These are phyloP conservation scores for Fusarium sublunatum DNA, from an alignment of 2,329 filamentous ascomycete genomes.

Conservation along the genomic window DNA sequence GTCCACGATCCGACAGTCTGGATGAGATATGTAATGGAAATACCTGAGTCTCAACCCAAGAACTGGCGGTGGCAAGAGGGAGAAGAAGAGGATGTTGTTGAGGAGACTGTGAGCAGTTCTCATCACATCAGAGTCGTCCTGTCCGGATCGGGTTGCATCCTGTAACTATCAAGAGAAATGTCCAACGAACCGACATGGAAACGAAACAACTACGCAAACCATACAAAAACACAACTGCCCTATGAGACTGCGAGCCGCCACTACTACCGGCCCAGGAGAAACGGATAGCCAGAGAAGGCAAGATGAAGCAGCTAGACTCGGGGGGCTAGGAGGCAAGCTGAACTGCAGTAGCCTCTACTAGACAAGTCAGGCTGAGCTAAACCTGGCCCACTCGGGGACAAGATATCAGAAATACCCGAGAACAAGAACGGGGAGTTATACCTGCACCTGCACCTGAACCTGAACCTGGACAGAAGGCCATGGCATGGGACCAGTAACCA, in stretches of 20 bases:
- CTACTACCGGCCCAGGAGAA: constrained; percentile 6
- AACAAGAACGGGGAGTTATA: constrained; percentile 11
- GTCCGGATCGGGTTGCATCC: background rate
- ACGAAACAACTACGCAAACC: background rate
- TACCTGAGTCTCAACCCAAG: constrained; percentile 17
- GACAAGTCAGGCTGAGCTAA: constrained; percentile 31
- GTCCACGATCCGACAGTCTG: constrained; percentile 37
- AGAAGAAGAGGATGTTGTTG: constrained; percentile 7
- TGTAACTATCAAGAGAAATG: constrained; percentile 1
- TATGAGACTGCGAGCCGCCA: background rate
- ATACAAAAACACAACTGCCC: background rate
- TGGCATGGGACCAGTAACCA: constrained; percentile 13
- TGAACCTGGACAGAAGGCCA: constrained; percentile 9
- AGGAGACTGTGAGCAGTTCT: constrained; percentile 17
- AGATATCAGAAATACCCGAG: background rate
- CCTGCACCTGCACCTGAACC: constrained; percentile 13
- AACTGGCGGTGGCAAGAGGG: constrained; percentile 13
- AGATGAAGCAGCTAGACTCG: constrained; percentile 13
- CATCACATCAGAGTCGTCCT: constrained; percentile 12
- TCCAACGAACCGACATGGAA: background rate
- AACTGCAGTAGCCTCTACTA: constrained; percentile 18
- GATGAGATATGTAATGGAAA: constrained; percentile 37
- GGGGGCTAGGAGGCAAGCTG: constrained; percentile 31
- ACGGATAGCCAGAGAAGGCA: constrained; percentile 22
- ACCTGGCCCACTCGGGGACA: constrained; percentile 13